Base-by-base conservation (phyloP, 1,139 yeast species). In the Meyerozyma guilliermondii region DNA sequence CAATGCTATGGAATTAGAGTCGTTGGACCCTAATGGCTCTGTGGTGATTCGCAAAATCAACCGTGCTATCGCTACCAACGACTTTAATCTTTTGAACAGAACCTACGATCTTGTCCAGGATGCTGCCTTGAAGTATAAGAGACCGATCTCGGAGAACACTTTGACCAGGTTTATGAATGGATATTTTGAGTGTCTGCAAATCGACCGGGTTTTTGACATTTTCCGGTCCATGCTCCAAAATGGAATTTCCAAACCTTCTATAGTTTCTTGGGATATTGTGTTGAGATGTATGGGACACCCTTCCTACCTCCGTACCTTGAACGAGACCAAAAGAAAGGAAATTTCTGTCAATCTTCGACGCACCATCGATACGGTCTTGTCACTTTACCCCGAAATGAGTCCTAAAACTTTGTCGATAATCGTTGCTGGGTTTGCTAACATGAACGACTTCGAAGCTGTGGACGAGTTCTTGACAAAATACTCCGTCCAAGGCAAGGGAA, bases 271-370 rank as follows among this genome's bases (percentile, higher is more conserved):
- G 77, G 68, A 65, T 35, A 49, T 64, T 35, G 62, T 67, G 4
- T 51, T 72, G 39, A 58, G 63, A 43, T 60, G 74, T 2, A 55
- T 71, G 59, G 70, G 73, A 7, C 63, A 61, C 45, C 67, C 73
- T 2, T 41, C 50, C 7, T 48, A 60, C 37, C 56, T 65, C 7
- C 29, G 31, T 29, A 43, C 46, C 4, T 47, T 59, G 40, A 43
- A 46, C 11, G 44, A 45, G 2, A 43, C 45, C n/a, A 54, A 58
- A 30, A 57, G 51, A 38, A 49, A 49, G 6, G 45, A 44, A 5
- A 42, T 59, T 11, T 43, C 49, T 7, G 45, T 39, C 2, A 58
- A 58, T 23, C 54, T 71, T 26, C 70, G 66, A 28, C 52, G 59
- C 35, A 56, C 66, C 3, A 47, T 71, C 13, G 53, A 52, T 17